A percentile compares a stretch with the other conserved stretches of the same genome.
These are phyloP conservation scores for Neurospora pannonica DNA, from an alignment of 495 filamentous ascomycete species.

Conservation along the genomic window DNA sequence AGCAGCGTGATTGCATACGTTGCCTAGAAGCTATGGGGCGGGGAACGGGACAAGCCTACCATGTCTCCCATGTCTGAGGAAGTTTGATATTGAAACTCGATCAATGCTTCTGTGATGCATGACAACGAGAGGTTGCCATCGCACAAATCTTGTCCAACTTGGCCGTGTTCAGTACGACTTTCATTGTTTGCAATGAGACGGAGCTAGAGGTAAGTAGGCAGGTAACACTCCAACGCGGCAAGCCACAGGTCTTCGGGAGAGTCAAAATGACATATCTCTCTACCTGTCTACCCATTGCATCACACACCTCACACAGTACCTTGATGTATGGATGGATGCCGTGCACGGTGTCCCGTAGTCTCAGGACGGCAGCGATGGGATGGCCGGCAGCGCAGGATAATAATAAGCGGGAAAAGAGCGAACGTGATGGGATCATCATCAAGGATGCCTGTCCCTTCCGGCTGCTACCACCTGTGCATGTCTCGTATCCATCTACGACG, in stretches of 20 bases:
- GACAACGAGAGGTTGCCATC: neutral
- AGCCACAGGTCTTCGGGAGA: conserved; percentile 7
- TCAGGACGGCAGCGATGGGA: neutral
- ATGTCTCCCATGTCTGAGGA: neutral
- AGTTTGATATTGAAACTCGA: neutral
- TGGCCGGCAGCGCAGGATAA: neutral
- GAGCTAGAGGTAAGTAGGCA: neutral
- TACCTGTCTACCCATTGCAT: neutral
- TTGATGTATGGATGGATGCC: neutral
- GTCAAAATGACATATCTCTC: neutral
- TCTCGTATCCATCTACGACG: neutral
- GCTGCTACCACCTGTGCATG: neutral
- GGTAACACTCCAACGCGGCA: conserved; percentile 4
- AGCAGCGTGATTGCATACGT: neutral
- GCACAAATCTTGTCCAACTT: neutral
- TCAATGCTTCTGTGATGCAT: neutral
- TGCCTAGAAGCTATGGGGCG: neutral
- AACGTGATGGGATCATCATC: neutral
- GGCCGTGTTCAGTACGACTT: neutral
- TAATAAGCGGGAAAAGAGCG: neutral
- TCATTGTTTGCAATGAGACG: neutral
- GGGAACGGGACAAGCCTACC: neutral
- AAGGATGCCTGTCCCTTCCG: neutral
- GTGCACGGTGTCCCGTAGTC: neutral
- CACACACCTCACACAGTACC: neutral